Evolutionary conservation across 768 basidiomycete species (phyloP).

Genomic region (Gautieria morchelliformis): DNA sequence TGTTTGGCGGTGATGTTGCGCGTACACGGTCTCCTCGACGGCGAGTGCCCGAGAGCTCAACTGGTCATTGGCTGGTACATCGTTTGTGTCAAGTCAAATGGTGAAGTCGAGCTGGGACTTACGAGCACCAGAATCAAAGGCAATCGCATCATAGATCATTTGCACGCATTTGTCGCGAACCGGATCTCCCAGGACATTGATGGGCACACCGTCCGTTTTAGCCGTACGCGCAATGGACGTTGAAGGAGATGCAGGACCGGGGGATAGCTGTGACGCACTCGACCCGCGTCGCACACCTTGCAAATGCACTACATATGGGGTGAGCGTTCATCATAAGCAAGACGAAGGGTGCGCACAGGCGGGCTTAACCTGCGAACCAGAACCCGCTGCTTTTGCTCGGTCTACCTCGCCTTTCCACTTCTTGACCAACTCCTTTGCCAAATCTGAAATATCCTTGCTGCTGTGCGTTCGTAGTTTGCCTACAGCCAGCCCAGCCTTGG

Average conservation of each 20-base stretch:
- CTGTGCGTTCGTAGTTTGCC: slow-evolving; percentile 77
- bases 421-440: slow-evolving; percentile 86
- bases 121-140: slow-evolving; percentile 82
- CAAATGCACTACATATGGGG: background rate
- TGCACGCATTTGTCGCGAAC: slow-evolving; percentile 83
- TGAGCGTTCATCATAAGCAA: background rate
- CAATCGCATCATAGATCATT: slow-evolving; percentile 87
- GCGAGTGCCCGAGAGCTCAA: slow-evolving; percentile 56
- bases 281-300: background rate
- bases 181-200: slow-evolving; percentile 48
- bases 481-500: slow-evolving; percentile 85
- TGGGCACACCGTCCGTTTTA: slow-evolving; percentile 62
- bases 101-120: slow-evolving; percentile 28
- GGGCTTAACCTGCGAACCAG: slow-evolving; percentile 7
- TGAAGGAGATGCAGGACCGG: slow-evolving; percentile 17
- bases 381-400: slow-evolving; percentile 30
- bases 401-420: slow-evolving; percentile 89
- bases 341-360: background rate
- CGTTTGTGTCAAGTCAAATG: background rate
- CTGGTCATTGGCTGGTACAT: slow-evolving; percentile 45
- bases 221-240: slow-evolving; percentile 39
- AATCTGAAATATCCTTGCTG: slow-evolving; percentile 62
- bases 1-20: slow-evolving; percentile 31
- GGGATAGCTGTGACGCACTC: background rate
- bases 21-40: slow-evolving; percentile 60